Evolutionary conservation across 345 rosid species (phyloP).

Genomic region (Raphanus sativus): DNA sequence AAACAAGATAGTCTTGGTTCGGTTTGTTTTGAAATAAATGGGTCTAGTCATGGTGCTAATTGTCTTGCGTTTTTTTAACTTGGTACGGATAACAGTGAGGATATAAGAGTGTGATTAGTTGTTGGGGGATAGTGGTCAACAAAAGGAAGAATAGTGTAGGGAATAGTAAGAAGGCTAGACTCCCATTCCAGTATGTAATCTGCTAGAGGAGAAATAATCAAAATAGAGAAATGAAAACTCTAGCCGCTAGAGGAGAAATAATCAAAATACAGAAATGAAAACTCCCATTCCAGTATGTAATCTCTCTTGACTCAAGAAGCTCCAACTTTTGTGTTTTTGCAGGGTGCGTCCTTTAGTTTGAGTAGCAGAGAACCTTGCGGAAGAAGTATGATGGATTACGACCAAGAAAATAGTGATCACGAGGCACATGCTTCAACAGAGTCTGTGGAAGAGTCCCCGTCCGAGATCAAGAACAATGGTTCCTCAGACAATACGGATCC

Average conservation of each 20-base stretch:
- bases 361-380: slow-evolving; percentile 58
- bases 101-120: slow-evolving; percentile 42
- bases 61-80: slow-evolving; percentile 47
- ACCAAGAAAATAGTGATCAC: slow-evolving; percentile 59
- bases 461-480: slow-evolving; percentile 42
- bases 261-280: slow-evolving; percentile 71
- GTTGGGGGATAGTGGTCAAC: slow-evolving; percentile 49
- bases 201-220: slow-evolving; percentile 68
- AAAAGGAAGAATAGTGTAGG: slow-evolving; percentile 51
- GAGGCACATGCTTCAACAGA: slow-evolving; percentile 40
- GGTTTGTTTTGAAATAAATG: slow-evolving; percentile 6
- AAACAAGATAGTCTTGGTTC: slow-evolving; percentile 34
- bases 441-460: slow-evolving; percentile 40
- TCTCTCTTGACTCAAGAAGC: slow-evolving; percentile 77
- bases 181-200: too few relatives aligned
- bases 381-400: slow-evolving; percentile 50
- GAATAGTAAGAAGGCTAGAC: slow-evolving; percentile 58
- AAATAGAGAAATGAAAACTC: slow-evolving; percentile 59
- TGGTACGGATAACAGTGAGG: slow-evolving; percentile 62
- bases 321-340: slow-evolving; percentile 74
- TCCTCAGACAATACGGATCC: slow-evolving; percentile 53
- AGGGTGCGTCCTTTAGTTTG: slow-evolving; percentile 51
- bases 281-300: too few relatives aligned
- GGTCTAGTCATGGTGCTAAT: background rate
- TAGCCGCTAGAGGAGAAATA: slow-evolving; percentile 56